Evolutionary conservation across 805 yeast species (phyloP), one percentile per base, ranked within the genome.

Genomic region (Jamesozyma gamospora): DNA sequence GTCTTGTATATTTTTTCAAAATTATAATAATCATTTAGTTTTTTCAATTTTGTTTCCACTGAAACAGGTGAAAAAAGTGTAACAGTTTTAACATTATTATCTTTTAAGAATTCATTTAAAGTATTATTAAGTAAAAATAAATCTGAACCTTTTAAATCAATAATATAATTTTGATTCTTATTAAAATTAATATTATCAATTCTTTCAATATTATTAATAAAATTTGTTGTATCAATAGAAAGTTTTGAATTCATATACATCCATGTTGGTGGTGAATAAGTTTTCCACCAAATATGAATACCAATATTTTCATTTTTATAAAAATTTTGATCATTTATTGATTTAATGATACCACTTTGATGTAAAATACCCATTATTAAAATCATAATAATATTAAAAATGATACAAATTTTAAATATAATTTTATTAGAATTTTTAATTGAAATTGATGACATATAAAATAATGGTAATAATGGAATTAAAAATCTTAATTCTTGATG

Each of bases 401-500:
- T 43, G 15, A 79, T 60, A 88, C 94, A 84, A 0, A 60, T 50
- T 35, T 25, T 55, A 37, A 32, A 26, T 29, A 41, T 17, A 9
- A 28, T 13, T 19, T 47, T 24, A 21, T 21, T 21, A 42, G 62
- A 45, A 70, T 75, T 39, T 76, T 64, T 9, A 9, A 30, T 14
- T 3, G 35, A 15, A 8, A 38, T n/a, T 41, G 83, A 73, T 5
- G 8, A 21, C 13, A 78, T 68, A 43, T 79, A 72, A 8, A 76
- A 53, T 10, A 88, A 62, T 0, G 98, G 96, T 1, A 82, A 64
- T 16, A 81, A 53, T 0, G 98, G 97, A 0, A 78, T 55, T 33
- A 94, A 61, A 55, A 92, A 92, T 39, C 99, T 66, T n/a, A 86
- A 67, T 55, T 92, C 99, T 58, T 92, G 99, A 58, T 92, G 99